Evolutionary conservation across 805 yeast genomes (phyloP).

Genomic region (Schizosaccharomyces cryophilus): DNA sequence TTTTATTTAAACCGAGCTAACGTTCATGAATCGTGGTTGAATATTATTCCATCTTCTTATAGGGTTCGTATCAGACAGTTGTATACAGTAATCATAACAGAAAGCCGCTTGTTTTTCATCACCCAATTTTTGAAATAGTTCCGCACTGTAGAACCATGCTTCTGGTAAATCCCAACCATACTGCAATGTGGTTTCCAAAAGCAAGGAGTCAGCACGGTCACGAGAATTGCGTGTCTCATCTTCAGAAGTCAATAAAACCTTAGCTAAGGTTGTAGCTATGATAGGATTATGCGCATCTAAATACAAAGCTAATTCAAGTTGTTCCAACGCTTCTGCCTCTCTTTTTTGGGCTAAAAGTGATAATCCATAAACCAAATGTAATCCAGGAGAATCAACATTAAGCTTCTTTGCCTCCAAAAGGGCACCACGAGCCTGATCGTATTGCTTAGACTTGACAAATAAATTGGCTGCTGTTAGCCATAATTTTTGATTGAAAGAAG

Average conservation of each 20-base stretch:
- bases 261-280: neutral
- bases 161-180: neutral
- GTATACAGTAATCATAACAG: neutral
- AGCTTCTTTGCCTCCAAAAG: neutral
- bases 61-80: neutral
- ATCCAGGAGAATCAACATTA: neutral
- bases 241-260: neutral
- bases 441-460: neutral
- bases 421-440: neutral
- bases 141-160: neutral
- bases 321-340: neutral
- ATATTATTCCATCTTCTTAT: neutral
- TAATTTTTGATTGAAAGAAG: neutral
- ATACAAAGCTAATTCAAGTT: neutral
- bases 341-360: neutral
- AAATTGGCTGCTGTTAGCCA: neutral
- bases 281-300: neutral
- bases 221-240: neutral
- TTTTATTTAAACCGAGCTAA: neutral
- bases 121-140: neutral
- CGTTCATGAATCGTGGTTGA: neutral
- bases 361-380: neutral
- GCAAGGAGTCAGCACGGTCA: neutral
- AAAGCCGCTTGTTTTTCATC: neutral
- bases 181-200: neutral